phyloP scores from a whole-genome alignment of 345 rosid species.

The Erodium maritimum region DNA sequence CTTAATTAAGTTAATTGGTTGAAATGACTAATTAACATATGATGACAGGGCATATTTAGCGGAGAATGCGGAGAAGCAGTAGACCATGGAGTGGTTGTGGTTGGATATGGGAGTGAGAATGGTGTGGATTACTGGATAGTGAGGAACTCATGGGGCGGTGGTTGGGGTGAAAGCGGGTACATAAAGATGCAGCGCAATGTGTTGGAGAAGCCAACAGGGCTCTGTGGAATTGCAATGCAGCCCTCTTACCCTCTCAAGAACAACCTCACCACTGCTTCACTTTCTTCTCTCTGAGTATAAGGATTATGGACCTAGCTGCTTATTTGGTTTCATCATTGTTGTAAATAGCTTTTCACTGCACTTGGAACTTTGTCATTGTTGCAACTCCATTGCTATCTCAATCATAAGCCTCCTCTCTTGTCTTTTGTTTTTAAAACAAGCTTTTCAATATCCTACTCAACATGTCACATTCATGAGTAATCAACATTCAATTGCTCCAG shows the following conservation, averaged over 20 bases:
- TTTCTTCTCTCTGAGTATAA: too few species aligned
- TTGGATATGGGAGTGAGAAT: conserved; percentile 72
- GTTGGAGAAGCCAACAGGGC: conserved; percentile 16
- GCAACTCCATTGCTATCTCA: too few species aligned
- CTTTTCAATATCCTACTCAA: too few species aligned
- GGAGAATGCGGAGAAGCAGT: conserved; percentile 55
- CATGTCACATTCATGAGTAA: too few species aligned
- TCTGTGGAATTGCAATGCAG: conserved; percentile 48
- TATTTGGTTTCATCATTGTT: too few species aligned
- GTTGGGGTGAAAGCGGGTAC: conserved; percentile 62
- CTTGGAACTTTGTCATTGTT: too few species aligned
- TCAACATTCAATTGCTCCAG: too few species aligned
- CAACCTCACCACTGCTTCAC: not conserved
- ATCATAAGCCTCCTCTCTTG: too few species aligned
- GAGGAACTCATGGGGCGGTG: conserved; percentile 61
- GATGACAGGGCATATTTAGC: conserved; percentile 64
- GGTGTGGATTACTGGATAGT: conserved; percentile 80
- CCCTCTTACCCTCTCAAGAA: conserved; percentile 47
- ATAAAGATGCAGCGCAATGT: conserved; percentile 36
- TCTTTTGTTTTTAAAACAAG: too few species aligned
- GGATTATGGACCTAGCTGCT: too few species aligned
- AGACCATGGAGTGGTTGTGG: conserved; percentile 76
- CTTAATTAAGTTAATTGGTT: not conserved
- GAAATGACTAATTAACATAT: too few species aligned
- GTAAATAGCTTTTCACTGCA: too few species aligned